Conservation (phyloP, 495 filamentous ascomycete genomes). For the Trichocladium antarcticum region DNA sequence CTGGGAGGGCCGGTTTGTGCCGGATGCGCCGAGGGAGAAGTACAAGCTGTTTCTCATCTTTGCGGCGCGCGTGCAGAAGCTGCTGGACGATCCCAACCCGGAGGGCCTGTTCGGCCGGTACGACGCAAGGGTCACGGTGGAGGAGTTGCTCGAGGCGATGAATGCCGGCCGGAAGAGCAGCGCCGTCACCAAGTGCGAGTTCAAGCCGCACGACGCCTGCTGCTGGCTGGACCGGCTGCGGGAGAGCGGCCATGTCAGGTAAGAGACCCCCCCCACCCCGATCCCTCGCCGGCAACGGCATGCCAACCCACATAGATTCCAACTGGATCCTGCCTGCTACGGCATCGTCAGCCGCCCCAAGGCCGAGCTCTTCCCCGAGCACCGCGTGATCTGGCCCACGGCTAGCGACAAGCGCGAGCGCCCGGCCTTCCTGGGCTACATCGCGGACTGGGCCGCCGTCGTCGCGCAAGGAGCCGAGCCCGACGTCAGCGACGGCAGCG, state of each 20-base stretch:
- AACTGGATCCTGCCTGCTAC: slow-evolving; percentile 15
- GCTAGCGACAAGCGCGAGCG: neutral
- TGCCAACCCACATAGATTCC: slow-evolving; percentile 7
- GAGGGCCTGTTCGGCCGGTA: slow-evolving; percentile 10
- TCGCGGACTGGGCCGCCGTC: slow-evolving; percentile 6
- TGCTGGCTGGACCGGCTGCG: slow-evolving; percentile 20
- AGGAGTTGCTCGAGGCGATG: slow-evolving; percentile 19
- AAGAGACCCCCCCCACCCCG: neutral
- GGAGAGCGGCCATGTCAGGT: slow-evolving; percentile 11
- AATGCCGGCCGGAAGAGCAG: slow-evolving; percentile 13
- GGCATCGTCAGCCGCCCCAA: slow-evolving; percentile 18
- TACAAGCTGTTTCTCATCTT: slow-evolving; percentile 23
- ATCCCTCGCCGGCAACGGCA: neutral
- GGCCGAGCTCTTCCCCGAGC: slow-evolving; percentile 16
- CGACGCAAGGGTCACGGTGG: slow-evolving; percentile 13
- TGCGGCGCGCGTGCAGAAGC: slow-evolving; percentile 19
- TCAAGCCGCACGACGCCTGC: slow-evolving; percentile 20
- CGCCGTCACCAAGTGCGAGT: slow-evolving; percentile 12
- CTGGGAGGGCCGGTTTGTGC: slow-evolving; percentile 6
- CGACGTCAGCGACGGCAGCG: neutral
- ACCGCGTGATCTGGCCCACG: slow-evolving; percentile 14
- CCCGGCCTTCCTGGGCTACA: neutral
- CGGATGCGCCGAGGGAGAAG: slow-evolving; percentile 8
- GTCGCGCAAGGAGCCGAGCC: neutral
- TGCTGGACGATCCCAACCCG: slow-evolving; percentile 19